Evolutionary conservation across 805 yeast genomes (phyloP).

Genomic region (Barnettozyma sucrosica): DNA sequence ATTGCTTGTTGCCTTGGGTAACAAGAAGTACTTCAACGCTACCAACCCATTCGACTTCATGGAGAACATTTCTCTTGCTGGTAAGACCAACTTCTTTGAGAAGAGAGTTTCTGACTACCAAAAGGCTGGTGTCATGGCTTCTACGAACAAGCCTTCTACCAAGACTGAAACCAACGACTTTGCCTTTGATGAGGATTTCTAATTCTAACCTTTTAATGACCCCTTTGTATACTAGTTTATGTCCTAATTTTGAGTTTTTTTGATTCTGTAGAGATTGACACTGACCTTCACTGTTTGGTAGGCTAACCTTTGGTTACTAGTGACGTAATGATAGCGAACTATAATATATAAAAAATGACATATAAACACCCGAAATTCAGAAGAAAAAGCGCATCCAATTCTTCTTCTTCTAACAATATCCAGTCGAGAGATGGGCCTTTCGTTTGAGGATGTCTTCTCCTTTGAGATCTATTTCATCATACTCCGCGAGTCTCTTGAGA

Average conservation of each 20-base stretch:
- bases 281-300: no score
- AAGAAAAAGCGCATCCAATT: no score
- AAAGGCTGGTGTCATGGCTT: constrained; percentile 98
- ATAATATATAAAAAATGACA: no score
- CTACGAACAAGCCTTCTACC: constrained; percentile 42
- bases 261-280: neutral
- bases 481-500: constrained; percentile 67
- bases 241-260: neutral
- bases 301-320: no score
- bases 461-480: constrained; percentile 71
- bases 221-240: constrained; percentile 2
- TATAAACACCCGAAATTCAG: constrained; percentile 1
- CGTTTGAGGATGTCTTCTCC: constrained; percentile 49
- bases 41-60: constrained; percentile 96
- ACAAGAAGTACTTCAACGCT: constrained; percentile 79
- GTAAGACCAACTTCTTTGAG: constrained; percentile 98
- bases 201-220: constrained; percentile 24
- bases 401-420: no score
- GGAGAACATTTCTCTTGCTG: constrained; percentile 98
- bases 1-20: constrained; percentile 84
- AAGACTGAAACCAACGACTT: constrained; percentile 49
- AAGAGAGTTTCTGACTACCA: constrained; percentile 98
- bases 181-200: constrained; percentile 91
- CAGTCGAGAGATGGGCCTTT: constrained; percentile 17
- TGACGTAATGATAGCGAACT: no score